Evolutionary conservation across 2,329 filamentous ascomycete genomes (phyloP), one percentile per base, ranked within the genome.

Genomic region (Fusarium hostae): DNA sequence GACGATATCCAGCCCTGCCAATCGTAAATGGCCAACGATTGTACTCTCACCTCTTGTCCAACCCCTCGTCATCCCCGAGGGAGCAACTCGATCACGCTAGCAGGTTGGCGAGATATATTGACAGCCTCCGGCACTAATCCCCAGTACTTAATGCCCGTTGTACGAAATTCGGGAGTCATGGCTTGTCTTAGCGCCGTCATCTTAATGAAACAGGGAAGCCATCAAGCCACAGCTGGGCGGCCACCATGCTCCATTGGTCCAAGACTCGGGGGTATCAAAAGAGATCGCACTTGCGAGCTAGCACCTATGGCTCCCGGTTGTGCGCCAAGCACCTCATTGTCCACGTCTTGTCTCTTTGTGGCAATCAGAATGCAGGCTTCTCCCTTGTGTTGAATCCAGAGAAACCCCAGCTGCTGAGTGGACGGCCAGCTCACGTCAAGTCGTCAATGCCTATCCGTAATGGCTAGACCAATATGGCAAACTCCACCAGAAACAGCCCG

Each of bases 401-500:
- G 48, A 61, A 37, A 58, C 40, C 62, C 50, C 56, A 68, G 44
- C 62, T 54, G 68, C 56, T 72, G 45, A 47, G 54, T 55, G 54
- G 63, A 41, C 39, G 43, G 44, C 48, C 55, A 52, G 48, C 56
- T 69, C 47, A 61, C 56, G 32, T 60, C 37, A 48, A 44, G 72
- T 50, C 37, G 28, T 32, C 32, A 59, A 43, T 54, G 61, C 32
- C 20, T 63, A 15, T 50, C 47, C 43, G 56, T 52, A 51, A 51
- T 69, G 61, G 59, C 24, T 57, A 66, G 40, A 40, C 57, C 39
- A 44, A 68, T 24, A 68, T 59, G 48, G 24, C 35, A 63, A 71
- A 71, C 63, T 71, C 66, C 59, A 64, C 69, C 61, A 71, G 56
- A 70, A 67, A 45, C 57, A 70, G 57, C 52, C 45, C 39, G 44